Conservation (phyloP, 2,329 filamentous ascomycete genomes). For the Xylariaceae sp. region DNA sequence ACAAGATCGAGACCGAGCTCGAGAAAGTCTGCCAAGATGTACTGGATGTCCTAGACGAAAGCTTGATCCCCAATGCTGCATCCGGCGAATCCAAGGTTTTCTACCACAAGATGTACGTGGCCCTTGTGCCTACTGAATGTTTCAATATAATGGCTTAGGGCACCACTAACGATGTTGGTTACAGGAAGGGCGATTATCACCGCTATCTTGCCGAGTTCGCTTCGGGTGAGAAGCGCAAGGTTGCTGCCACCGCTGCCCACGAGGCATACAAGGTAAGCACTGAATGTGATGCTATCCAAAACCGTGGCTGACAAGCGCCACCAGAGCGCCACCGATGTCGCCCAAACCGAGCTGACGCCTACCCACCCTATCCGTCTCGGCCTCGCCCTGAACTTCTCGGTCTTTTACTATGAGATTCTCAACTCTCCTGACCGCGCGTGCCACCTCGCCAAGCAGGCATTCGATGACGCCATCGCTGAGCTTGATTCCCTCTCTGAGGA, state of each 20-base stretch:
- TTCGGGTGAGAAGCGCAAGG: slow-evolving; percentile 86
- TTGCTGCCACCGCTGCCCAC: slow-evolving; percentile 77
- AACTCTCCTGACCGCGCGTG: slow-evolving; percentile 97
- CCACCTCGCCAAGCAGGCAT: slow-evolving; percentile 98
- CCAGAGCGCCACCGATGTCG: slow-evolving; percentile 94
- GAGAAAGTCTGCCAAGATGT: slow-evolving; percentile 98
- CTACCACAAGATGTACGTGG: slow-evolving; percentile 98
- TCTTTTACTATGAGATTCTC: slow-evolving; percentile 99
- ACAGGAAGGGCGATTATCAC: slow-evolving; percentile 95
- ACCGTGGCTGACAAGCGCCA: slow-evolving; percentile 18
- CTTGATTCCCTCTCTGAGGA: slow-evolving; percentile 96
- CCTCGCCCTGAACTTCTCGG: slow-evolving; percentile 97
- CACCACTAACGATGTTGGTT: slow-evolving; percentile 10
- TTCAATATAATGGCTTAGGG: slow-evolving; percentile 10
- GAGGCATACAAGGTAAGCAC: slow-evolving; percentile 96
- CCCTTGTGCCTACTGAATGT: slow-evolving; percentile 8
- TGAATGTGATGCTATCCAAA: too few species aligned
- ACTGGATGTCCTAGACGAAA: slow-evolving; percentile 87
- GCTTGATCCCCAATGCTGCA: slow-evolving; percentile 91
- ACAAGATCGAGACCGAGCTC: slow-evolving; percentile 96
- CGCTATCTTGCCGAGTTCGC: slow-evolving; percentile 93
- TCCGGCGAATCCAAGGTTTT: slow-evolving; percentile 99
- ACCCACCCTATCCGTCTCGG: slow-evolving; percentile 98
- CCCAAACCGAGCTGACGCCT: slow-evolving; percentile 93
- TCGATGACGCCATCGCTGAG: slow-evolving; percentile 97